Evolutionary conservation across 78 protist species (phyloP), one percentile per base, ranked within the genome.

Genomic region (Mantamonas sphyraenae): DNA sequence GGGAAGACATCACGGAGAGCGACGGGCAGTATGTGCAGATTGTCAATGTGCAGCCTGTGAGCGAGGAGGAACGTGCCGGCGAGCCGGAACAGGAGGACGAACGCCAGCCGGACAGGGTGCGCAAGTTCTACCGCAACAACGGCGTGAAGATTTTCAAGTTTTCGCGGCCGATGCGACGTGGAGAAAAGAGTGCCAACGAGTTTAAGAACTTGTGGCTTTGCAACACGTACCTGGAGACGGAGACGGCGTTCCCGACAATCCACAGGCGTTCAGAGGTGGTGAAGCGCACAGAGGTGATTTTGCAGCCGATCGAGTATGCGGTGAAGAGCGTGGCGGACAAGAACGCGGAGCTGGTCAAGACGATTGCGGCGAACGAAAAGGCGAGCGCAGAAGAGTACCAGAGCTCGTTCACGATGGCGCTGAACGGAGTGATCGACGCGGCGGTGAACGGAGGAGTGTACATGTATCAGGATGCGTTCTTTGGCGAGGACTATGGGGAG

Each of bases 341-440:
- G 76, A 84, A 79, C 55, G 37, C 20, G 26, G 90, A 84, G 65
- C 43, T 84, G 33, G 53, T 19, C 28, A 16, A 47, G 12, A 19
- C 16, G 28, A 16, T 47, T 16, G 16, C 16, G 53, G 28, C 28
- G 53, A 19, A 19, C 53, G 12, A 12, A 47, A 47, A 47, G 53
- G 28, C 53, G 28, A 16, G 16, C 16, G 53, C 16, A 12, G 53
- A 47, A 19, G 28, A 16, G 28, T 47, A 12, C 16, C 53, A 47
- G 16, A 47, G 53, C 53, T 47, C 90, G 51, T 40, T 84, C 30
- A 75, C 85, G 19, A 84, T 84, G 90, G 77, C 81, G 38, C 50
- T 84, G 45, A 78, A 84, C 67, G 90, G 90, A 35, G 53, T 63
- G 12, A 78, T 84, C 64, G 90, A 84, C 63, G 90, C 90, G 8